Percentiles rank a stretch among this genome's conserved stretches.
Conservation (phyloP, 2,329 filamentous ascomycete species). For the Penicillium expansum region DNA sequence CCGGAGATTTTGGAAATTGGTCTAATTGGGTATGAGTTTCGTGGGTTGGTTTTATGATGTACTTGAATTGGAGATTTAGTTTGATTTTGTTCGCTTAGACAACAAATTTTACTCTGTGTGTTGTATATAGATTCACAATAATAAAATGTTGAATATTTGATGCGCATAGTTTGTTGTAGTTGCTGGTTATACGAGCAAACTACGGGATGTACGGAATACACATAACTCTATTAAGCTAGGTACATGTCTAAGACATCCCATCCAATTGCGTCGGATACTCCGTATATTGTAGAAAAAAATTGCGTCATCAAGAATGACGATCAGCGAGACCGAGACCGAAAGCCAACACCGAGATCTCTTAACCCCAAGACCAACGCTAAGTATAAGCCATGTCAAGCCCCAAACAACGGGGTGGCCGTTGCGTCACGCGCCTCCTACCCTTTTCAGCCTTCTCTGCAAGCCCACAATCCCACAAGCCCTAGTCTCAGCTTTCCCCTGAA, state of each 20-base stretch:
- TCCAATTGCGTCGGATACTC: background rate
- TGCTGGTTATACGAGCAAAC: background rate
- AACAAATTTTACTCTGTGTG: background rate
- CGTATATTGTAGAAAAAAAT: background rate
- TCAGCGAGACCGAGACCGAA: background rate
- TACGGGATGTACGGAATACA: background rate
- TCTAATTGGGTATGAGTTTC: background rate
- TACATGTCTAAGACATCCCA: too few relatives aligned
- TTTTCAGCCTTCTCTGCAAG: too few relatives aligned
- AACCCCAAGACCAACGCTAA: background rate
- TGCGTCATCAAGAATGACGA: background rate
- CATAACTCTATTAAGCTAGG: background rate
- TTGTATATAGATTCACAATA: background rate
- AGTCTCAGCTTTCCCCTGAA: slow-evolving; percentile 6
- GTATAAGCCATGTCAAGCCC: background rate
- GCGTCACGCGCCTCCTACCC: background rate
- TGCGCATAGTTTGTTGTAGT: background rate
- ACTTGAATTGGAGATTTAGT: background rate
- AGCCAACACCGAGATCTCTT: background rate
- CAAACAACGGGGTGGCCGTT: background rate
- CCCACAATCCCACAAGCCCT: background rate
- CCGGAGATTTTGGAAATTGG: too few relatives aligned
- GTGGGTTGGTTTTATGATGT: background rate
- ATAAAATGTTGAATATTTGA: background rate
- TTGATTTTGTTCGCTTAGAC: background rate